A percentile compares a stretch with the other conserved stretches of the same genome.
Evolutionary conservation across 108 stramenopile species (phyloP).

Genomic region (Epipyxis sp.): DNA sequence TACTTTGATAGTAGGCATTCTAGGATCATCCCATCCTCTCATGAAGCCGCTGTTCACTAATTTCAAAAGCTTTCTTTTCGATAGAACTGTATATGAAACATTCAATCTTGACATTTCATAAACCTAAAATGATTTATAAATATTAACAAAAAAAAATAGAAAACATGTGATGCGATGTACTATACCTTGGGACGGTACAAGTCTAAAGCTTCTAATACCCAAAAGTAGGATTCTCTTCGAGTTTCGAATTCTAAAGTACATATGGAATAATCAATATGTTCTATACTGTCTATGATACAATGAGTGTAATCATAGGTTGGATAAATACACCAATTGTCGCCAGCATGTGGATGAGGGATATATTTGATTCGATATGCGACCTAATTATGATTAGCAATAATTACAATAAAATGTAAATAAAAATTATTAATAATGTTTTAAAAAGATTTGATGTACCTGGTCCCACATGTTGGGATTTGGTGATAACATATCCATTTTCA

Average conservation of each 20-base stretch:
- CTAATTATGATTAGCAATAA: constrained; percentile 6
- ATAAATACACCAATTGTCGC: constrained; percentile 96
- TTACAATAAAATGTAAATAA: neutral
- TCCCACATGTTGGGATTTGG: constrained; percentile 91
- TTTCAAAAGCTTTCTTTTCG: constrained; percentile 90
- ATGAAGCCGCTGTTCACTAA: constrained; percentile 71
- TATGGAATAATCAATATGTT: constrained; percentile 96
- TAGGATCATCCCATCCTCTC: constrained; percentile 95
- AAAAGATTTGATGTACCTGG: too few relatives aligned
- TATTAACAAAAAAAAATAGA: too few relatives aligned
- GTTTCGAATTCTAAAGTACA: constrained; percentile 99
- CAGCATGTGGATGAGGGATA: constrained; percentile 88
- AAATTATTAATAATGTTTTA: too few relatives aligned
- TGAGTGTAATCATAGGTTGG: constrained; percentile 97
- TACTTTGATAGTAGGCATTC: constrained; percentile 89
- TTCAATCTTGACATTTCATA: constrained; percentile 75
- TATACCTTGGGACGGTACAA: constrained; percentile 92
- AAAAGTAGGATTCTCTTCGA: constrained; percentile 92
- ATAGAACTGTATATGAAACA: constrained; percentile 84
- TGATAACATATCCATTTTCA: constrained; percentile 94
- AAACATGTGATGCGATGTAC: too few relatives aligned
- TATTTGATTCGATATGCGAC: constrained; percentile 88
- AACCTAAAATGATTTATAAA: too few relatives aligned
- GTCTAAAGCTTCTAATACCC: constrained; percentile 92
- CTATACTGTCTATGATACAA: constrained; percentile 90